Evolutionary conservation across 345 rosid species (phyloP).

Genomic region (Hevea brasiliensis): DNA sequence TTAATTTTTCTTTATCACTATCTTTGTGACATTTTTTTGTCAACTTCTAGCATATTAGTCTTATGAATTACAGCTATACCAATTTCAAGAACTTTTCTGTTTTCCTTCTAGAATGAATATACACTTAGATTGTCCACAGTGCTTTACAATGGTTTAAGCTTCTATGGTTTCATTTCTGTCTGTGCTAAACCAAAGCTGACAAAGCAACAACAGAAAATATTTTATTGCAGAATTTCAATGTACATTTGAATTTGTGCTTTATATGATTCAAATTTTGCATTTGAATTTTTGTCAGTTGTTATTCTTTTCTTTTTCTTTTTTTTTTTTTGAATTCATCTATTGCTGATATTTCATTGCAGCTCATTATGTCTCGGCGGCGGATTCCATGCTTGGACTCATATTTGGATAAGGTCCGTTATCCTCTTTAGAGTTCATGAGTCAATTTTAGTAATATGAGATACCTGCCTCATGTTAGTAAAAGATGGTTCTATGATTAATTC

Average conservation of each 20-base stretch:
- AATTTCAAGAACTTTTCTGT: background rate
- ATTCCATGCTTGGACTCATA: conserved; percentile 98
- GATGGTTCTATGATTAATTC: background rate
- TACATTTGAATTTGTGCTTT: background rate
- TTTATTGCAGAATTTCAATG: background rate
- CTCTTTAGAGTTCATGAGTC: conserved; percentile 8
- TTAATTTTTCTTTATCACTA: background rate
- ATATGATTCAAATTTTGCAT: background rate
- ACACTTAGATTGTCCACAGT: background rate
- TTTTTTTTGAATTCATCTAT: background rate
- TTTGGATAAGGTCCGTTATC: conserved; percentile 76
- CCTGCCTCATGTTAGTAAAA: background rate
- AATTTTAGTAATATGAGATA: background rate
- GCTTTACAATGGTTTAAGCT: background rate
- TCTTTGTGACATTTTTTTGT: background rate
- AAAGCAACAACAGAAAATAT: background rate
- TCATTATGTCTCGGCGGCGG: conserved; percentile 85
- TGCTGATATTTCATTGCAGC: conserved; percentile 41
- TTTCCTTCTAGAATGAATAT: background rate
- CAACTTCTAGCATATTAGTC: background rate
- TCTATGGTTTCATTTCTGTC: background rate
- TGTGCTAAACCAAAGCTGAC: background rate
- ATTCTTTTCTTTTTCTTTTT: background rate
- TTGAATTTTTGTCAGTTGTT: background rate
- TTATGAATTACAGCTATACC: background rate